Evolutionary conservation across 306 rosid genomes (phyloP), one percentile per base, ranked within the genome.

Genomic region (Herpetospermum pedunculosum): DNA sequence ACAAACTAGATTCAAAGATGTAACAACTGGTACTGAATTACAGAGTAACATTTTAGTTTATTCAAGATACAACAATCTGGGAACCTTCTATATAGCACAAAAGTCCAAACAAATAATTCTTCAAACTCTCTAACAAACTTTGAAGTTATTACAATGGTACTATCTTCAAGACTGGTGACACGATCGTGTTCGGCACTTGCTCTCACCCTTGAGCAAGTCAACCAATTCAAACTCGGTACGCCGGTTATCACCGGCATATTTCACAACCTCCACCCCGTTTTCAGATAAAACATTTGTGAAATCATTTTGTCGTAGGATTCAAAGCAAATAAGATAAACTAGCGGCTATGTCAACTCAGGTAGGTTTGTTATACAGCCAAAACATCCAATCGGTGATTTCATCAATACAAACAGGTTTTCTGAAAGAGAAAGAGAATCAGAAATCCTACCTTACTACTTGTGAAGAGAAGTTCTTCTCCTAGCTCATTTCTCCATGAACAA

Each of bases 401-500:
- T 21, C 48, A 63, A 63, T 4, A 23, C 26, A 34, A 57, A 3
- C 11, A 57, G 16, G 8, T 12, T 25, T 16, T 57, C n/a, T 28
- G 35, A 58, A 23, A 55, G 21, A 48, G n/a, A 25, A 34, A 16
- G 4, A 18, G 8, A 13, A 55, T 32, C 18, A 73, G 11, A 74
- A 76, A 37, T n/a, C 16, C n/a, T 38, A 89, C 98, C 97, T 93
- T 93, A 79, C 90, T 86, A 80, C 97, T 93, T 28, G 97, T 87
- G 87, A 93, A 93, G 9, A 91, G 84, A 79, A 89, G 97, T 75
- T 93, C 98, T 87, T 93, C 92, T 8, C 98, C 98, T 28, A 77
- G 85, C 75, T 87, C 92, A 68, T 86, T 89, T 78, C 85, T 81
- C 98, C 98, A 93, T 6, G 98, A 93, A 74, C 89, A 84, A 79